phyloP scores from a whole-genome alignment of 768 basidiomycete species.

The Pleurotus giganteus region DNA sequence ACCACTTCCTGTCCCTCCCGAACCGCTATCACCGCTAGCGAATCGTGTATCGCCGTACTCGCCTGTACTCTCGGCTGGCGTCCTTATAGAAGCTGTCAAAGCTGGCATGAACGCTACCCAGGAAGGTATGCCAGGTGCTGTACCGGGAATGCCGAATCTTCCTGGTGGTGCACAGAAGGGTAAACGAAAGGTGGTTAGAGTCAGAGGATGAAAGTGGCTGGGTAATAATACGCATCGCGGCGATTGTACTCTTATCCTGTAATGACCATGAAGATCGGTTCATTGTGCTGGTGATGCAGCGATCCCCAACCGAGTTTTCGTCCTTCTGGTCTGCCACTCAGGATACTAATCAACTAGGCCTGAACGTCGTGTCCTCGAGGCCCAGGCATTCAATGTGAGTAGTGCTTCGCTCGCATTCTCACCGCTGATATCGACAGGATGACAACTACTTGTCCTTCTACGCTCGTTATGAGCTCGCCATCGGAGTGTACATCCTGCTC shows the following conservation, averaged over 20 bases:
- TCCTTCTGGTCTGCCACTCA: too few relatives aligned
- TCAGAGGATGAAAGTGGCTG: constrained; percentile 40
- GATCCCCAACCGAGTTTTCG: too few relatives aligned
- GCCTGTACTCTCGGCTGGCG: constrained; percentile 71
- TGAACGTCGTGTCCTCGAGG: too few relatives aligned
- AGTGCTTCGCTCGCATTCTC: too few relatives aligned
- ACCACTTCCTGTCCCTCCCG: constrained; percentile 67
- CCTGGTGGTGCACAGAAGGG: constrained; percentile 58
- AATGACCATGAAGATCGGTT: neutral
- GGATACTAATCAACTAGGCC: too few relatives aligned
- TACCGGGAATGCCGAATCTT: constrained; percentile 28
- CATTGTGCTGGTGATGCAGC: too few relatives aligned
- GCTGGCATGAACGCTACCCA: constrained; percentile 82
- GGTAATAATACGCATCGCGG: neutral
- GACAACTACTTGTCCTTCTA: too few relatives aligned
- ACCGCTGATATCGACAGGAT: too few relatives aligned
- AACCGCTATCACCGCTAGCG: constrained; percentile 69
- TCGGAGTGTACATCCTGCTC: too few relatives aligned
- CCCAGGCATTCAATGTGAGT: too few relatives aligned
- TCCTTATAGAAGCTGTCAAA: constrained; percentile 81
- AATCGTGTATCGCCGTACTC: constrained; percentile 79
- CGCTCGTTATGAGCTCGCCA: too few relatives aligned
- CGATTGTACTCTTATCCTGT: neutral
- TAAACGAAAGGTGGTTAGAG: constrained; percentile 77
- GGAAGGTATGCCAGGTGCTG: constrained; percentile 35